Conservation (phyloP, 768 basidiomycete genomes). For the Lentinula detonsa region DNA sequence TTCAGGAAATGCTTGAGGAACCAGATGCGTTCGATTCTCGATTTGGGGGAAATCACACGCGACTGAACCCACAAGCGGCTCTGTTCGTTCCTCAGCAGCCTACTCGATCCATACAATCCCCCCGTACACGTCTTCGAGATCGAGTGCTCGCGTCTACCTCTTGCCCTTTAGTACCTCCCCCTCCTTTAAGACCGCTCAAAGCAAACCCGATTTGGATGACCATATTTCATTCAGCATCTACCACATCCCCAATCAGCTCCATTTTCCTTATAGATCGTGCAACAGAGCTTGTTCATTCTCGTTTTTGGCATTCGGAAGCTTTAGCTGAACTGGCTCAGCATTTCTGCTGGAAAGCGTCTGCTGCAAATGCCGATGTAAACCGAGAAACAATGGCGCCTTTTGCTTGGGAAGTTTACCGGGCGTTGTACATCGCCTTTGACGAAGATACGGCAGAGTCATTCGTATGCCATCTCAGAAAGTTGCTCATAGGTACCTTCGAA, state of each 20-base stretch:
- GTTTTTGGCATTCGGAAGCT: conserved; percentile 13
- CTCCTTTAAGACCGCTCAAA: not conserved
- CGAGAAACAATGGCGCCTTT: conserved; percentile 13
- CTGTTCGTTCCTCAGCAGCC: not conserved
- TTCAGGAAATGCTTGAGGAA: conserved; percentile 2
- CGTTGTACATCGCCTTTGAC: conserved; percentile 11
- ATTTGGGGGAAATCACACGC: not conserved
- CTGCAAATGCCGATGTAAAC: conserved; percentile 1
- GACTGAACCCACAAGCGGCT: not conserved
- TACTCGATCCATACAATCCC: not conserved
- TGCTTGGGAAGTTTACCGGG: conserved; percentile 16
- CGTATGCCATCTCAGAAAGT: conserved; percentile 18
- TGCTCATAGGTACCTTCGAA: conserved; percentile 17
- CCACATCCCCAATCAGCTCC: not conserved
- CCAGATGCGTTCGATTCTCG: not conserved
- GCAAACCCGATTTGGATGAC: conserved; percentile 5
- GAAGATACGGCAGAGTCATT: conserved; percentile 19
- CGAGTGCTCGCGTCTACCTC: not conserved
- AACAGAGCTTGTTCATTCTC: not conserved
- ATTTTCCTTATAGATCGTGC: not conserved
- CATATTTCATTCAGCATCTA: not conserved
- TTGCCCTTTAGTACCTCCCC: not conserved
- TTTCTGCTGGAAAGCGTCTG: conserved; percentile 19
- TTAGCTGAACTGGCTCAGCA: conserved; percentile 20
- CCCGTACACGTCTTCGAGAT: not conserved